Conservation (phyloP, 2,329 filamentous ascomycete species). For the Penicillium sp. region DNA sequence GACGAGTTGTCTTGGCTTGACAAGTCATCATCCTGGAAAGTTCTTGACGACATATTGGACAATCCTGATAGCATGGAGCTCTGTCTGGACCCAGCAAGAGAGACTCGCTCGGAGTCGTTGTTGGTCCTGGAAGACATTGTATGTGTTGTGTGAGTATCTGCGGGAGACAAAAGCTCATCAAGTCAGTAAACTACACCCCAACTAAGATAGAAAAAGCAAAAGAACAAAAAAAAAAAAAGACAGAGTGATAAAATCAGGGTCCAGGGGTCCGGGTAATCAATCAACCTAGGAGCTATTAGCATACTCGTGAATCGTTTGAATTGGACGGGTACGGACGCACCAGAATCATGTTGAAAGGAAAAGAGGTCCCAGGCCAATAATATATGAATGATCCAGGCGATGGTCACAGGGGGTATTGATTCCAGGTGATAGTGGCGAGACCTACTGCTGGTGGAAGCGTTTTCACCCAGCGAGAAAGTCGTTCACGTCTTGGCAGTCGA, state of each 20-base stretch:
- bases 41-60: conserved; percentile 44
- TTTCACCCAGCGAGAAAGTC: background rate
- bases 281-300: conserved; percentile 20
- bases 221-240: background rate
- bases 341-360: conserved; percentile 8
- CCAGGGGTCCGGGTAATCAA: conserved; percentile 26
- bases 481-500: conserved; percentile 5
- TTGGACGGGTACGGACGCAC: conserved; percentile 18
- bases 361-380: conserved; percentile 12
- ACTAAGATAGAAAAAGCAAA: conserved; percentile 5
- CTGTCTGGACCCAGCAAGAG: conserved; percentile 44
- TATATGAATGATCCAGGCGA: background rate
- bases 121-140: conserved; percentile 46
- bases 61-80: conserved; percentile 42
- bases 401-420: conserved; percentile 1
- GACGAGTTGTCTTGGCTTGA: conserved; percentile 48
- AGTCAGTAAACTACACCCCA: conserved; percentile 33
- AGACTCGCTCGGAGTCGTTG: conserved; percentile 42
- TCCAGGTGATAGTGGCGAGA: background rate
- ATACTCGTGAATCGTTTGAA: background rate
- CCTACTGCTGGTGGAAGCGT: conserved; percentile 12
- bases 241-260: background rate
- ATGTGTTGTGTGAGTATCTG: conserved; percentile 35
- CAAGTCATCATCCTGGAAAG: conserved; percentile 49
- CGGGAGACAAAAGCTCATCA: conserved; percentile 25